A percentile compares a stretch with the other conserved stretches of the same genome.
phyloP scores from a whole-genome alignment of 768 basidiomycete genomes.

The Roridomyces roridus region DNA sequence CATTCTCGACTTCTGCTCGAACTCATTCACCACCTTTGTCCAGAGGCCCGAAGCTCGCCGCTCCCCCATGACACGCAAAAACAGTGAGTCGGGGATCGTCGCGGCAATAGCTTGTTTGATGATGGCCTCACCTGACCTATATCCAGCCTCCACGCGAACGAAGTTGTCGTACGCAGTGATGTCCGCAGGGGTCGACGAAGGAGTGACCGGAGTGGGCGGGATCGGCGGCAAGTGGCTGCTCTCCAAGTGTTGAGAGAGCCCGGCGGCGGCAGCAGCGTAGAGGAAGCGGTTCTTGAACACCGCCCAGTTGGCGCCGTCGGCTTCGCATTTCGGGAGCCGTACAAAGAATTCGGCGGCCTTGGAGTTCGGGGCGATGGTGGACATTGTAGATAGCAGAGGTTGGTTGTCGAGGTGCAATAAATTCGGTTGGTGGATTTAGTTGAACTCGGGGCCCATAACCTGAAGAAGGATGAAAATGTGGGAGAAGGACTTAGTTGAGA shows the following conservation, averaged over 20 bases:
- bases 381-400: too few species aligned
- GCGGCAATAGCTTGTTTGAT: conserved; percentile 24
- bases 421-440: too few species aligned
- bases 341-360: conserved; percentile 21
- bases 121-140: conserved; percentile 19
- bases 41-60: conserved; percentile 16
- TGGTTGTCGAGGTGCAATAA: too few species aligned
- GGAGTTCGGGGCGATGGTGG: too few species aligned
- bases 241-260: neutral
- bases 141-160: conserved; percentile 5
- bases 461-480: too few species aligned
- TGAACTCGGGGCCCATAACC: too few species aligned
- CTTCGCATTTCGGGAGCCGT: conserved; percentile 14
- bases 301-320: conserved; percentile 24
- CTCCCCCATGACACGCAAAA: conserved; percentile 21
- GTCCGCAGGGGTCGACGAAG: neutral
- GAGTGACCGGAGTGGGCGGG: too few species aligned
- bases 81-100: conserved; percentile 24
- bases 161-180: neutral
- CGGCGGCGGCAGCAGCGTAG: conserved; percentile 5
- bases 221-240: neutral
- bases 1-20: conserved; percentile 23
- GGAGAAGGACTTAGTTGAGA: too few species aligned
- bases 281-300: conserved; percentile 11
- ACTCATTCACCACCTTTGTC: conserved; percentile 16